Evolutionary conservation across 2,329 filamentous ascomycete species (phyloP), one percentile per base, ranked within the genome.

Genomic region (Emericellopsis atlantica): DNA sequence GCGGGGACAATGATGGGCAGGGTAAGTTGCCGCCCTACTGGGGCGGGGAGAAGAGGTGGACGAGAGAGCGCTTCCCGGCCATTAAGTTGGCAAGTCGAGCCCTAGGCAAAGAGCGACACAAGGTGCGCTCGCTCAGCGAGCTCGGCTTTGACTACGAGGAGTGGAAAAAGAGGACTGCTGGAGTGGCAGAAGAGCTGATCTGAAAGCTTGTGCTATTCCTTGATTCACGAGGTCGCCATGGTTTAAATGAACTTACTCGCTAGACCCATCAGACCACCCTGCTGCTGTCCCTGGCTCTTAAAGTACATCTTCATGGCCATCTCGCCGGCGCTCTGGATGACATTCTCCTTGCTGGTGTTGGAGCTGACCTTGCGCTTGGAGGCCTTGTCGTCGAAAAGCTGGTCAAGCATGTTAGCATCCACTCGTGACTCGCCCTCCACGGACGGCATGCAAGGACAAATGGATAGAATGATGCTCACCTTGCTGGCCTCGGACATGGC

Each of bases 221-320:
- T 29, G 2, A 12, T 9, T 12, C 8, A 29, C 6, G 26, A 3
- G 12, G 26, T 9, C 12, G 26, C 9, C 26, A 21, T 29, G 8
- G 32, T 35, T 34, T 49, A 46, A 49, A 72, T 50, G 44, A 70
- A 72, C 58, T 72, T 69, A 49, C 60, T 59, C 5, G 69, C 70
- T 51, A 74, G 45, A 21, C 59, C 53, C 50, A 68, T 44, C 40
- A 75, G 52, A 6, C 68, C 57, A 21, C 60, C 67, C 42, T 54
- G 46, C 45, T 52, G 43, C 47, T 69, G 60, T 16, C 72, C 72
- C 57, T 87, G 72, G 51, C 74, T 78, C 74, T 94, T 89, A 67
- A 93, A 65, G 61, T 89, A 95, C 76, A 95, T 83, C 74, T 94
- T 88, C 51, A 95, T 61, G 3, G 88, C 89, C 74, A 85, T 82